Evolutionary conservation across 441 rosid species (phyloP).

Genomic region (Brassica hybrid): DNA sequence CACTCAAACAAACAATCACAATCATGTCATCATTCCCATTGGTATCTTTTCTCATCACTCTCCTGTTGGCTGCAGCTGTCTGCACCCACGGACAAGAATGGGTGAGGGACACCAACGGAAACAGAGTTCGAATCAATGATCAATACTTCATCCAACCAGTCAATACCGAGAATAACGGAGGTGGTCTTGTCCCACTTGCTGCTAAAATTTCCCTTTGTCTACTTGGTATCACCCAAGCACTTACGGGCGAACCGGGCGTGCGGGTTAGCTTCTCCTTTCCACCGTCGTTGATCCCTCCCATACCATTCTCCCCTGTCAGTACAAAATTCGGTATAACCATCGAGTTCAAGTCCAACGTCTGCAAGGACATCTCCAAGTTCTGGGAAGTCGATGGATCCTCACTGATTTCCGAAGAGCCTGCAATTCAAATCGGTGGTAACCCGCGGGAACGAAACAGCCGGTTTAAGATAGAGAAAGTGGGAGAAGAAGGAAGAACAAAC

Average conservation of each 20-base stretch:
- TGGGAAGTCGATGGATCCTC: slow-evolving; percentile 4
- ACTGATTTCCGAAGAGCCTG: not conserved
- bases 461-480: not conserved
- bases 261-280: not conserved
- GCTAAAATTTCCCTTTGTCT: not conserved
- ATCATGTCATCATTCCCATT: too few species aligned
- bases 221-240: slow-evolving; percentile 2
- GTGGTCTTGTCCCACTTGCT: slow-evolving; percentile 30
- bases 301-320: not conserved
- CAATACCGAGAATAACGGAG: not conserved
- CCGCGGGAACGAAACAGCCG: accelerated
- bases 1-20: not conserved
- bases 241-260: not conserved
- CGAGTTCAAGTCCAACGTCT: not conserved
- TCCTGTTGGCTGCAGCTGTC: slow-evolving; percentile 25
- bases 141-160: slow-evolving; percentile 25
- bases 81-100: not conserved
- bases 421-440: not conserved
- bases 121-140: accelerated
- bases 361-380: not conserved
- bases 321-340: not conserved
- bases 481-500: not conserved
- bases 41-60: slow-evolving; percentile 12
- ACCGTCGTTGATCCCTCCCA: not conserved
- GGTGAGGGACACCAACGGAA: not conserved